Evolutionary conservation across 208 protist species (phyloP).

Genomic region (Acanthamoeba sp.): DNA sequence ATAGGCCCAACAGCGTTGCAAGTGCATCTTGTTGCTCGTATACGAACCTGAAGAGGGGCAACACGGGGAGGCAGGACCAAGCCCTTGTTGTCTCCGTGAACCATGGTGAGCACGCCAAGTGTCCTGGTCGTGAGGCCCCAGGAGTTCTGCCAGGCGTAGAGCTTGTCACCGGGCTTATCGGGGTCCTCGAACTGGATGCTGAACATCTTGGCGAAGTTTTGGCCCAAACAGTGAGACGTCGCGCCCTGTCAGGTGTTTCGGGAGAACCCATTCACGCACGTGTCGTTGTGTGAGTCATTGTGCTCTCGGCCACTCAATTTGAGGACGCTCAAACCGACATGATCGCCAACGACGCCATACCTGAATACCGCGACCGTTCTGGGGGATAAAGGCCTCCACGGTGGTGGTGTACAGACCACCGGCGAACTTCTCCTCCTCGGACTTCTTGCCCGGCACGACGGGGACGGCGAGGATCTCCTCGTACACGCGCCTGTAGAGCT

Average conservation of each 20-base stretch:
- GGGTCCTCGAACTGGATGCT: constrained; percentile 95
- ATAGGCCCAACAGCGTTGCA: neutral
- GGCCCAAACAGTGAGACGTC: constrained; percentile 96
- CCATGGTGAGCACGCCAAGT: constrained; percentile 98
- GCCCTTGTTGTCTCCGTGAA: constrained; percentile 98
- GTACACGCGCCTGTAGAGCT: constrained; percentile 97
- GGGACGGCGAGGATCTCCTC: constrained; percentile 98
- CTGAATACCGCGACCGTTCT: constrained; percentile 97
- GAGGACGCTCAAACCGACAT: neutral
- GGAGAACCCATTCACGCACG: too few species aligned
- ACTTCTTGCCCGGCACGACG: constrained; percentile 97
- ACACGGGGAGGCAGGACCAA: constrained; percentile 98
- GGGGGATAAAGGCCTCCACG: constrained; percentile 98
- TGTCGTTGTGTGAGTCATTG: too few species aligned
- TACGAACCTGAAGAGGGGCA: constrained; percentile 94
- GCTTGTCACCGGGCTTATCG: constrained; percentile 90
- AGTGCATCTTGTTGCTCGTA: neutral
- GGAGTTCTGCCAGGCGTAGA: constrained; percentile 98
- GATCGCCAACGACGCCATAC: constrained; percentile 56
- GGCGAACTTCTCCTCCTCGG: constrained; percentile 99
- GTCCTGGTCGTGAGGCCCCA: constrained; percentile 99
- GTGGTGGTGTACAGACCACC: constrained; percentile 98
- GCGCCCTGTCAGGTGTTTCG: too few species aligned
- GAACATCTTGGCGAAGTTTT: constrained; percentile 99
- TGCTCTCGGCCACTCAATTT: too few species aligned